phyloP scores from a whole-genome alignment of 2,329 filamentous ascomycete species.

The Sarocladium brachiariae region DNA sequence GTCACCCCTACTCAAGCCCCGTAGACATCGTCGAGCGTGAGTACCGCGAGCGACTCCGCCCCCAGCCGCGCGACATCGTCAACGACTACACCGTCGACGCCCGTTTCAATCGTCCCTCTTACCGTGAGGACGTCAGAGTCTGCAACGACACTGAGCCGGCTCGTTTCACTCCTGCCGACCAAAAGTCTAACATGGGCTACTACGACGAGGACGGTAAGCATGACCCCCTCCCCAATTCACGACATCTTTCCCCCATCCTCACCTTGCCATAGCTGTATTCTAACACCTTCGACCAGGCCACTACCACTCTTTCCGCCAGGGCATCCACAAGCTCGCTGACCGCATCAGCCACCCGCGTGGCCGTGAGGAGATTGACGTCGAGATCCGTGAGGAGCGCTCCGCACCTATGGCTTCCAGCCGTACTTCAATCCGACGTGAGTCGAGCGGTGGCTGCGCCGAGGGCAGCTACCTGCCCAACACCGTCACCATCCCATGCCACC shows the following conservation, averaged over 20 bases:
- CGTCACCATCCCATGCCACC: conserved; percentile 98
- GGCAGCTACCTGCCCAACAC: conserved; percentile 58
- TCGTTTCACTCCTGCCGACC: conserved; percentile 29
- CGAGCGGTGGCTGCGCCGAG: conserved; percentile 20
- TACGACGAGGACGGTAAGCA: conserved; percentile 55
- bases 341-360: conserved; percentile 41
- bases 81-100: conserved; percentile 34
- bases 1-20: conserved; percentile 33
- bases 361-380: conserved; percentile 28
- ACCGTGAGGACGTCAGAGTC: conserved; percentile 49
- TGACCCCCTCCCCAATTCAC: conserved; percentile 6
- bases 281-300: conserved; percentile 36
- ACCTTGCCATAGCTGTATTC: too few species aligned
- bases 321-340: conserved; percentile 51
- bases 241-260: too few species aligned
- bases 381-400: conserved; percentile 11
- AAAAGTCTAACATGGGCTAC: conserved; percentile 56
- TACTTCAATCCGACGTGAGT: conserved; percentile 7
- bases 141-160: conserved; percentile 58
- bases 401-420: conserved; percentile 12
- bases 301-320: conserved; percentile 52
- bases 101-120: conserved; percentile 35
- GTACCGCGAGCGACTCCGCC: conserved; percentile 56
- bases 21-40: conserved; percentile 61
- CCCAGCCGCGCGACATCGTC: conserved; percentile 23